Evolutionary conservation across 2,329 filamentous ascomycete genomes (phyloP).

Genomic region (Chaetomiaceae sp.): DNA sequence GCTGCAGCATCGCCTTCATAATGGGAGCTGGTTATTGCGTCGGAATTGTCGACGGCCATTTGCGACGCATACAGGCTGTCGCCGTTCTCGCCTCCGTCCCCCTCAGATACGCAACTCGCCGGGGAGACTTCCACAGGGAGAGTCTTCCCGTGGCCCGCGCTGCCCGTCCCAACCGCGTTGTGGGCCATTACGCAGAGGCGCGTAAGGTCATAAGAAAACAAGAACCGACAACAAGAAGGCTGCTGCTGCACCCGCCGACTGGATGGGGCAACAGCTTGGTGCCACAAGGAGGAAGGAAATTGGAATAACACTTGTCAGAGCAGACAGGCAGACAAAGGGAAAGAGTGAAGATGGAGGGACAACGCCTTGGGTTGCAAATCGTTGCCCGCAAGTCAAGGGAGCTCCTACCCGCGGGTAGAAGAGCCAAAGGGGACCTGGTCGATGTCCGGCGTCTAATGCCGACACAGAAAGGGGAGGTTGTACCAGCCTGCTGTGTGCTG

Average conservation of each 20-base stretch:
- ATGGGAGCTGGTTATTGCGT: background rate
- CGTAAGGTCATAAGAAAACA: background rate
- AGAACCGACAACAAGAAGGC: conserved; percentile 13
- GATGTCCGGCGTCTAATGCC: background rate
- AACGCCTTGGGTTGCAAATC: conserved; percentile 13
- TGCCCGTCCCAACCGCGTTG: conserved; percentile 1
- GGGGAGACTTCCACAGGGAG: too few relatives aligned
- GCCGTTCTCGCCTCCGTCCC: background rate
- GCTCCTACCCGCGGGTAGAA: conserved; percentile 15
- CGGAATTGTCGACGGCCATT: background rate
- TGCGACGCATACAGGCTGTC: background rate
- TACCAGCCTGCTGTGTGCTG: background rate
- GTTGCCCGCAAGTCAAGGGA: conserved; percentile 14
- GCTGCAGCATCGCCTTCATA: conserved; percentile 12
- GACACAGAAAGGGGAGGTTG: background rate
- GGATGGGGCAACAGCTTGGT: conserved; percentile 4
- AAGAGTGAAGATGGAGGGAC: background rate
- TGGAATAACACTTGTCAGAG: conserved; percentile 27
- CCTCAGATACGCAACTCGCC: background rate
- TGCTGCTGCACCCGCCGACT: conserved; percentile 3
- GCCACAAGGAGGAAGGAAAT: conserved; percentile 3
- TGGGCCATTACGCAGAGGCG: conserved; percentile 9
- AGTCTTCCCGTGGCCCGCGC: too few relatives aligned
- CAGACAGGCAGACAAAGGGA: conserved; percentile 10
- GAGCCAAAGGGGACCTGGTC: background rate